Evolutionary conservation across 768 basidiomycete genomes (phyloP).

Genomic region (Suillus americanus): DNA sequence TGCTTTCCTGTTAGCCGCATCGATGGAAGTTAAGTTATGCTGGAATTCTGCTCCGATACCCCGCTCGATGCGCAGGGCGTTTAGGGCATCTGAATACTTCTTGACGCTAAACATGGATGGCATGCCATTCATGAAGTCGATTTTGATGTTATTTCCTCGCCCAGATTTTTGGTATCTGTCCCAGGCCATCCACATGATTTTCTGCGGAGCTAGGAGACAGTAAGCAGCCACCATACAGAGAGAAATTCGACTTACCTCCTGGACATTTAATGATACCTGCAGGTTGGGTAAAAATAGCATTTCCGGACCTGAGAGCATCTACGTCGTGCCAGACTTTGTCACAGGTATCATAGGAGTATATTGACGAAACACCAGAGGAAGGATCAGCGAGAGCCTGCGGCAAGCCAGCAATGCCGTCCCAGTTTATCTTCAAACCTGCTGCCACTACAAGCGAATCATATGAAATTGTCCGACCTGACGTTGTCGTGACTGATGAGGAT

Average conservation of each 20-base stretch:
- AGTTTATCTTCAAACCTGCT: slow-evolving; percentile 86
- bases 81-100: slow-evolving; percentile 89
- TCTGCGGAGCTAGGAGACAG: slow-evolving; percentile 64
- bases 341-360: slow-evolving; percentile 87
- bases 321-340: slow-evolving; percentile 90
- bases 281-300: slow-evolving; percentile 94
- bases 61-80: slow-evolving; percentile 73
- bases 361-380: slow-evolving; percentile 81
- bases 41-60: slow-evolving; percentile 80
- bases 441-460: slow-evolving; percentile 92
- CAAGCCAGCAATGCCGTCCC: slow-evolving; percentile 71
- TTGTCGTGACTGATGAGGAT: slow-evolving; percentile 70
- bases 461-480: slow-evolving; percentile 62
- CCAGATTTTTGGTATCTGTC: slow-evolving; percentile 68
- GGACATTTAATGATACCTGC: slow-evolving; percentile 92
- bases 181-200: slow-evolving; percentile 98
- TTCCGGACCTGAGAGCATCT: slow-evolving; percentile 69
- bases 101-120: slow-evolving; percentile 96
- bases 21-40: slow-evolving; percentile 79
- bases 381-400: slow-evolving; percentile 75
- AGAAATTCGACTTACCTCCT: slow-evolving; percentile 52
- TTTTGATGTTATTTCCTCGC: slow-evolving; percentile 53
- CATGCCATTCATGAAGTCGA: slow-evolving; percentile 88
- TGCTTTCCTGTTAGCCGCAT: slow-evolving; percentile 69
- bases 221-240: slow-evolving; percentile 5